Percentiles rank a stretch among this genome's conserved stretches.
Conservation (phyloP, 306 rosid genomes). For the Psophocarpus tetragonolobus region DNA sequence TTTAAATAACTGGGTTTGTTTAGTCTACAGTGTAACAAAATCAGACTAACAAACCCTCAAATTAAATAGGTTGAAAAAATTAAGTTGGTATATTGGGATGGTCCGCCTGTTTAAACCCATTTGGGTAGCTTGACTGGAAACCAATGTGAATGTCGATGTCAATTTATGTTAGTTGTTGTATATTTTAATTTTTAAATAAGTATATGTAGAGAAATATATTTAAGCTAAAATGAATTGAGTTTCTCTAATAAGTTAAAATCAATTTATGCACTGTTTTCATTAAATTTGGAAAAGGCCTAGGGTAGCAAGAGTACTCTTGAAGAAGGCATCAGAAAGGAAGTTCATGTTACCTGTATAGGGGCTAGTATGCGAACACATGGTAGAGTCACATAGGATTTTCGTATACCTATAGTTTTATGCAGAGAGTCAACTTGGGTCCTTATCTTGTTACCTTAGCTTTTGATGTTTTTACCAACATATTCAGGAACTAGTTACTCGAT, state of each 20-base stretch:
- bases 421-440: background rate
- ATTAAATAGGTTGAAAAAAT: too few relatives aligned
- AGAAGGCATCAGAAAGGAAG: background rate
- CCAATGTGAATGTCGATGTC: background rate
- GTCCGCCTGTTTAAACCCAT: too few relatives aligned
- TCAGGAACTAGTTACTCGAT: background rate
- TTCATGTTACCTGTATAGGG: background rate
- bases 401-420: background rate
- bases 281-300: background rate
- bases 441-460: background rate
- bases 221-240: background rate
- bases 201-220: background rate
- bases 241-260: background rate
- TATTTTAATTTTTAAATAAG: background rate
- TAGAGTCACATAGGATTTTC: background rate
- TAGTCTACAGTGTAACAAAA: too few relatives aligned
- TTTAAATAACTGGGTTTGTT: too few relatives aligned
- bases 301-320: background rate
- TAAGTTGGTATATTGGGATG: too few relatives aligned
- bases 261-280: background rate
- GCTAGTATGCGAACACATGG: background rate
- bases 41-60: too few relatives aligned
- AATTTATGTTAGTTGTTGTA: slow-evolving; percentile 3
- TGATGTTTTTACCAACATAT: background rate
- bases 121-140: too few relatives aligned